Base-by-base conservation (phyloP, 345 rosid genomes). In the Acer campestre region DNA sequence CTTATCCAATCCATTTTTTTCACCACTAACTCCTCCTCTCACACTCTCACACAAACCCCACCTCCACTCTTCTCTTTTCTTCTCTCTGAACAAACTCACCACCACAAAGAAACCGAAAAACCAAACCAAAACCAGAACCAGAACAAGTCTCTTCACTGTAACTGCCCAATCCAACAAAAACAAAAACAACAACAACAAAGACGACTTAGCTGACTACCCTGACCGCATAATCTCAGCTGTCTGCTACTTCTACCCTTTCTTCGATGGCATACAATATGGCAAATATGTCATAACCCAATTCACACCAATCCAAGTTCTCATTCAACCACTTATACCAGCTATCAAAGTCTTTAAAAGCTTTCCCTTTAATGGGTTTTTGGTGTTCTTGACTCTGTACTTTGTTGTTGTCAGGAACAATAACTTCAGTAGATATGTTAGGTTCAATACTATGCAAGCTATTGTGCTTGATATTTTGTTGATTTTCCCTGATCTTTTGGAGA, bases 371-470 rank as follows among this genome's bases (percentile, higher is more conserved):
- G 96, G 99, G 75, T 88, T 95, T 70, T 78, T 95, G 44, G 85
- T 93, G 72, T 93, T 93, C 78, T 73, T 93, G 67, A 85, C 96
- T 23, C 87, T 95, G 68, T 95, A 95, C 87, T 95, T 93, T 75
- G 94, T 90, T 58, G 95, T 95, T 71, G 98, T 95, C 9, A 90
- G 96, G 85, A 95, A 93, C 79, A 82, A 75, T 3, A 93, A 91
- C 11, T 93, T 96, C 80, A 93, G 97, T 81, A 92, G 93, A 85
- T 93, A 95, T 79, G 99, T 93, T 73, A 91, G 99, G 91, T 95
- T 95, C 83, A 95, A 95, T 81, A 92, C 97, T 44, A 95, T 93
- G 99, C 99, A 95, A 81, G 99, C 94, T 17, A 89, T 95, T 38
- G 96, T 91, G 74, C 97, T 95, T 38, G 99, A 95, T 72, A 95